phyloP scores from a whole-genome alignment of 768 basidiomycete genomes.

The Auriculariales sp. region DNA sequence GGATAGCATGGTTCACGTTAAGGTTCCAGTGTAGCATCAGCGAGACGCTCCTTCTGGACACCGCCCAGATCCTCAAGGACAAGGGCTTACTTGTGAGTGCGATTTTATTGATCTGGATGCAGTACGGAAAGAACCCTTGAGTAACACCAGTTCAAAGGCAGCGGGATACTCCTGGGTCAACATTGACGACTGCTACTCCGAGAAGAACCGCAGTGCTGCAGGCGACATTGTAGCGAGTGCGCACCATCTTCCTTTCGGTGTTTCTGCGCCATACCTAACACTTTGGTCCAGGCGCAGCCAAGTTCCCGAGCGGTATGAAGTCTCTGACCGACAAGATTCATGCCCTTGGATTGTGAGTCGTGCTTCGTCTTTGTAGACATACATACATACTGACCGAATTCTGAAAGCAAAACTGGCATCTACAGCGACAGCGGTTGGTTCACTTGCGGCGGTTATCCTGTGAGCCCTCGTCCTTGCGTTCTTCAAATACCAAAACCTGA shows the following conservation, averaged over 20 bases:
- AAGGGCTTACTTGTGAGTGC: slow-evolving; percentile 32
- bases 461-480: no score
- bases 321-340: slow-evolving; percentile 41
- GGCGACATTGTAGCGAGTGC: slow-evolving; percentile 46
- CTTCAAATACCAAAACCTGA: background rate
- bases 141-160: slow-evolving; percentile 21
- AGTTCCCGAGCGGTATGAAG: slow-evolving; percentile 47
- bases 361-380: background rate
- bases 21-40: slow-evolving; percentile 40
- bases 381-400: background rate
- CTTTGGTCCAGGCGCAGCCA: slow-evolving; percentile 23
- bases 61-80: slow-evolving; percentile 33
- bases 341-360: slow-evolving; percentile 37
- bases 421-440: slow-evolving; percentile 55
- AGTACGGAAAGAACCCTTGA: background rate
- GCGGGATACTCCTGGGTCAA: slow-evolving; percentile 45
- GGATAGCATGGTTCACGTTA: background rate
- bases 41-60: slow-evolving; percentile 34
- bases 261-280: background rate
- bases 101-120: background rate
- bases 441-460: slow-evolving; percentile 31
- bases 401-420: slow-evolving; percentile 41
- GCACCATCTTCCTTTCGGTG: slow-evolving; percentile 6
- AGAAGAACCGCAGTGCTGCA: slow-evolving; percentile 32
- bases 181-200: slow-evolving; percentile 52